phyloP scores from a whole-genome alignment of 2,329 filamentous ascomycete genomes.

The Aspergillus fijiensis region DNA sequence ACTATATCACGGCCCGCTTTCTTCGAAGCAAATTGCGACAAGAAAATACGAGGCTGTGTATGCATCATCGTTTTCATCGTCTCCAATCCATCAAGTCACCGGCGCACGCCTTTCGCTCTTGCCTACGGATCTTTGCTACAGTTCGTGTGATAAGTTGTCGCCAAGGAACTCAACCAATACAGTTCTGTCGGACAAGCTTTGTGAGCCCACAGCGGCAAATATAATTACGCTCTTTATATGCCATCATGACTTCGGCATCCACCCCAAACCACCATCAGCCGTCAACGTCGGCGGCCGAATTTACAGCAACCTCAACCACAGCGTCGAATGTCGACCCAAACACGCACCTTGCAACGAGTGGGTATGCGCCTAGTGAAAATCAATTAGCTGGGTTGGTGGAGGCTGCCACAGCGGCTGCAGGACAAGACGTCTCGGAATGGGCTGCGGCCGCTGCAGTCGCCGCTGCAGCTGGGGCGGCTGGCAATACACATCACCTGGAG shows the following conservation, averaged over 20 bases:
- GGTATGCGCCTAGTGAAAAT: conserved; percentile 41
- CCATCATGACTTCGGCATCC: conserved; percentile 31
- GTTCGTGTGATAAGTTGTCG: too few species aligned
- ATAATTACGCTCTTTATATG: not conserved
- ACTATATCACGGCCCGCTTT: not conserved
- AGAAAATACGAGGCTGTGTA: not conserved
- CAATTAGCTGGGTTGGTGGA: conserved; percentile 49
- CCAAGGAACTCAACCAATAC: not conserved
- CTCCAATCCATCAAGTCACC: not conserved
- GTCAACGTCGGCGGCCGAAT: conserved; percentile 28
- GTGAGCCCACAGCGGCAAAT: not conserved
- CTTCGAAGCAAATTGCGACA: not conserved
- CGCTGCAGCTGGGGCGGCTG: conserved; percentile 50
- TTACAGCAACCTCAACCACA: conserved; percentile 26
- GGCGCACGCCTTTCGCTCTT: not conserved
- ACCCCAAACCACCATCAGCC: conserved; percentile 32
- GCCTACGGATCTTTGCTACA: not conserved
- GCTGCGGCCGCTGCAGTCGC: conserved; percentile 47
- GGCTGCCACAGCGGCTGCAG: conserved; percentile 47
- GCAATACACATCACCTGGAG: conserved; percentile 41
- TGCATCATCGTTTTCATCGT: not conserved
- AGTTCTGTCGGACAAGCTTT: not conserved
- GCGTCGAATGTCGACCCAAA: conserved; percentile 33
- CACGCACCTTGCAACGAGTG: conserved; percentile 25
- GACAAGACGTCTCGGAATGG: conserved; percentile 42